A percentile compares a stretch with the other conserved stretches of the same genome.
Evolutionary conservation across 768 basidiomycete species (phyloP).

Genomic region (Rhizopogon vulgaris): DNA sequence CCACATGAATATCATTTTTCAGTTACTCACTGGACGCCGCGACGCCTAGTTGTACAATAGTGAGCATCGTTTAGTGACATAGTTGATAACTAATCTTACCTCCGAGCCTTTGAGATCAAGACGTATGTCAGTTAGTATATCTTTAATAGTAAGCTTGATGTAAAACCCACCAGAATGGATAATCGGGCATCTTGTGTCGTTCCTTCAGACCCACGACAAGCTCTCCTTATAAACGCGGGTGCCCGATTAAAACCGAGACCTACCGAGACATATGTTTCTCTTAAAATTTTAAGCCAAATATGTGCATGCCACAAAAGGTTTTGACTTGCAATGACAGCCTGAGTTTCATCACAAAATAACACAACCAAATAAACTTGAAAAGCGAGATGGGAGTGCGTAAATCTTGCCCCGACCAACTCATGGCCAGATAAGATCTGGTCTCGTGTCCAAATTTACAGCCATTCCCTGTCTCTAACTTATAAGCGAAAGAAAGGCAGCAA

Average conservation of each 20-base stretch:
- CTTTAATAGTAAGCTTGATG: neutral
- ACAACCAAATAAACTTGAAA: no score
- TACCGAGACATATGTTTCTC: neutral
- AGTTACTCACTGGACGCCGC: conserved; percentile 52
- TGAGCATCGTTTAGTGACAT: conserved; percentile 5
- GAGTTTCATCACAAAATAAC: no score
- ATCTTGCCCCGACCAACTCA: no score
- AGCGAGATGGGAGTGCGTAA: no score
- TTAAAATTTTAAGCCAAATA: no score
- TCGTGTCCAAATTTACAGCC: no score
- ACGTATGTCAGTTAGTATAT: neutral
- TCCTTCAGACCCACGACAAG: conserved; percentile 4
- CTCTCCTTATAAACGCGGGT: conserved; percentile 12
- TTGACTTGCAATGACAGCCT: no score
- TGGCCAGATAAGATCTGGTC: no score
- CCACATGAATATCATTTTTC: neutral
- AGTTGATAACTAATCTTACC: conserved; percentile 30
- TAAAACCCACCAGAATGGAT: conserved; percentile 27
- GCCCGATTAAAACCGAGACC: neutral
- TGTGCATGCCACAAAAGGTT: no score
- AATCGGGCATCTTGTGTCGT: conserved; percentile 17
- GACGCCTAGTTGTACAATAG: conserved; percentile 35
- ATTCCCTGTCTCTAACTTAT: no score
- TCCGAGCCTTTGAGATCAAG: conserved; percentile 45
- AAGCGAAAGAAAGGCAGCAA: no score